phyloP scores from a whole-genome alignment of 208 protist genomes.

The Leptomonas pyrrhocoris region DNA sequence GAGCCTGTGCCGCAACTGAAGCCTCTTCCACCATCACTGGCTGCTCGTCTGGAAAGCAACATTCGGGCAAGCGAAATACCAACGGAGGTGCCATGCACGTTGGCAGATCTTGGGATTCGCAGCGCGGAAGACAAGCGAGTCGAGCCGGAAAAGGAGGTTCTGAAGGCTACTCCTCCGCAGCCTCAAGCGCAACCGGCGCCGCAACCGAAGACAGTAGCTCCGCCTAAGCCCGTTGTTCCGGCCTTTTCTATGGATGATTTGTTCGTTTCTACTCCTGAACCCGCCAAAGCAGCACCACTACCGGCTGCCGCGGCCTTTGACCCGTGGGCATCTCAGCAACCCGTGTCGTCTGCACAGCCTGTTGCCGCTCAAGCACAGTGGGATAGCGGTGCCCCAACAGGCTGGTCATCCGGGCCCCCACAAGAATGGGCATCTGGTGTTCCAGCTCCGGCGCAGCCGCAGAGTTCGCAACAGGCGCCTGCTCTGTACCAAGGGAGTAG shows the following conservation, averaged over 20 bases:
- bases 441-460: neutral
- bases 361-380: constrained; percentile 3
- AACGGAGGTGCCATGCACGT: constrained; percentile 37
- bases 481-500: neutral
- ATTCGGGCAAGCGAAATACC: constrained; percentile 37
- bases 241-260: constrained; percentile 53
- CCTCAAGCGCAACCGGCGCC: neutral
- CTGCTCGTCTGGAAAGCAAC: constrained; percentile 46
- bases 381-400: constrained; percentile 22
- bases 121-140: constrained; percentile 13
- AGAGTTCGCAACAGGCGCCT: neutral
- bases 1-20: constrained; percentile 62
- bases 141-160: constrained; percentile 13
- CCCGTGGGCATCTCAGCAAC: constrained; percentile 2
- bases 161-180: neutral
- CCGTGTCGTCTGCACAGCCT: neutral
- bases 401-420: constrained; percentile 29
- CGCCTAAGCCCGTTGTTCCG: neutral
- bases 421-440: constrained; percentile 24
- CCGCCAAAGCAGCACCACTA: neutral
- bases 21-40: constrained; percentile 45
- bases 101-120: constrained; percentile 64
- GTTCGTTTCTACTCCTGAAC: constrained; percentile 21
- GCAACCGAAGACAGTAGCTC: neutral
- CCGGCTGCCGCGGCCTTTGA: neutral